Evolutionary conservation across 2,329 filamentous ascomycete genomes (phyloP), one percentile per base, ranked within the genome.

Genomic region (Penicillium sp.): DNA sequence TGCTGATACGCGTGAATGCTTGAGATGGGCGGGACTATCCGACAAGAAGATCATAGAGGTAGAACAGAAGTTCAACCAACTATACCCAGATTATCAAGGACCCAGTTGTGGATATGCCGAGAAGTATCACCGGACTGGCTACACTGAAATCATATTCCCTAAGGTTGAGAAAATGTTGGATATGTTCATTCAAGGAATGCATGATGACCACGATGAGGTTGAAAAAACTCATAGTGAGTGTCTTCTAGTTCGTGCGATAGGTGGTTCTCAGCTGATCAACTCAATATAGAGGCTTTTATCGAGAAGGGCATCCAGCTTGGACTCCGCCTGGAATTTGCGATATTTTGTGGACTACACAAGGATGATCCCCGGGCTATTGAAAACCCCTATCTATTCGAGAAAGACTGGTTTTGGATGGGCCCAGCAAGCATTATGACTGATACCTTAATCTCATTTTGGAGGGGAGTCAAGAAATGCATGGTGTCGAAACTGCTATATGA

Each of bases 311-410:
- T 39, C 21, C 13, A 12, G 37, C 22, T 26, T 2, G 37, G 22
- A 17, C 7, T 26, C 15, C 22, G 15, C 2, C 37, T 2, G 2
- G 15, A 39, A 17, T 39, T 40, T 5, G 38, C 38, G 6, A 28
- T 40, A 40, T 28, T 40, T 9, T 40, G 38, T 26, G 38, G 38
- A 19, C 37, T 39, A 26, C 22, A 39, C 7, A 9, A 39, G 15
- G 15, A 9, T 2, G 37, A 39, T 26, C 22, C 37, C 22, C 22
- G 37, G 26, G 37, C 37, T n/a, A 26, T 26, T 26, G 37, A 17
- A 1, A 2, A 17, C 2, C 15, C 37, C 22, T 0, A 2, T 4
- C 22, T 39, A 12, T 39, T 39, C 4, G 8, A 39, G 1, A 3
- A 26, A 17, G 0, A 0, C 1, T 39, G 37, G 37, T 39, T 39